phyloP scores from a whole-genome alignment of 495 filamentous ascomycete genomes.

The Aspergillus biplanus region DNA sequence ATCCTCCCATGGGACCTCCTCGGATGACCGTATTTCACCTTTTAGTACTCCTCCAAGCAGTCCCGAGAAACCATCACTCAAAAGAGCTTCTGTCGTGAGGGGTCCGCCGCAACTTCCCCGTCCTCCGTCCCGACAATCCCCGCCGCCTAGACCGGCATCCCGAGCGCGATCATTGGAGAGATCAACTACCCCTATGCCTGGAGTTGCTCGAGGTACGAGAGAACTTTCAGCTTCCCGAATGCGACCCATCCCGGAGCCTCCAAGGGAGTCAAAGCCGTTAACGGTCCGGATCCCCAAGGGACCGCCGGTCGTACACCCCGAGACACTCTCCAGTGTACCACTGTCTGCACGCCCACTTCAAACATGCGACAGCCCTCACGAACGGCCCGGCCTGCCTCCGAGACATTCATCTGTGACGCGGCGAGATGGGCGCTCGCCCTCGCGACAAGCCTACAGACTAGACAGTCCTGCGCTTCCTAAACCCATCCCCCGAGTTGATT shows the following conservation, averaged over 20 bases:
- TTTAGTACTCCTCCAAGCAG: constrained; percentile 90
- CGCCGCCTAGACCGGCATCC: constrained; percentile 27
- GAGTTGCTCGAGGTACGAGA: constrained; percentile 29
- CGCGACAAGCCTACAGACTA: constrained; percentile 31
- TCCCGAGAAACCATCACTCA: constrained; percentile 56
- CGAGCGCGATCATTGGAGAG: constrained; percentile 36
- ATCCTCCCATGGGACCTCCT: constrained; percentile 30
- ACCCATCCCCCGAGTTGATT: constrained; percentile 25
- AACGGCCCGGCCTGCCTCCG: constrained; percentile 64
- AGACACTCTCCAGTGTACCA: constrained; percentile 32
- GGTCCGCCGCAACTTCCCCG: constrained; percentile 13
- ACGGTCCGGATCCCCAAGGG: constrained; percentile 41
- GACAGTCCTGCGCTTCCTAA: constrained; percentile 23
- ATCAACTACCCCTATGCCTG: constrained; percentile 24
- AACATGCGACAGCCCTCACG: constrained; percentile 46
- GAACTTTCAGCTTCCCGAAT: constrained; percentile 36
- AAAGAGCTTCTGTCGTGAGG: constrained; percentile 23
- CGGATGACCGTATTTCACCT: constrained; percentile 70
- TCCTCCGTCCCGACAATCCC: constrained; percentile 24
- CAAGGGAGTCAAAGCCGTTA: constrained; percentile 36
- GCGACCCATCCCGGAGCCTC: constrained; percentile 33
- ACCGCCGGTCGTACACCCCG: constrained; percentile 24
- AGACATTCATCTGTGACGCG: constrained; percentile 40
- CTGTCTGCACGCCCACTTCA: constrained; percentile 31
- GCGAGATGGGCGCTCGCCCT: constrained; percentile 34